Base-by-base conservation (phyloP, 768 basidiomycete species). In the Holtermannia corniformis region DNA sequence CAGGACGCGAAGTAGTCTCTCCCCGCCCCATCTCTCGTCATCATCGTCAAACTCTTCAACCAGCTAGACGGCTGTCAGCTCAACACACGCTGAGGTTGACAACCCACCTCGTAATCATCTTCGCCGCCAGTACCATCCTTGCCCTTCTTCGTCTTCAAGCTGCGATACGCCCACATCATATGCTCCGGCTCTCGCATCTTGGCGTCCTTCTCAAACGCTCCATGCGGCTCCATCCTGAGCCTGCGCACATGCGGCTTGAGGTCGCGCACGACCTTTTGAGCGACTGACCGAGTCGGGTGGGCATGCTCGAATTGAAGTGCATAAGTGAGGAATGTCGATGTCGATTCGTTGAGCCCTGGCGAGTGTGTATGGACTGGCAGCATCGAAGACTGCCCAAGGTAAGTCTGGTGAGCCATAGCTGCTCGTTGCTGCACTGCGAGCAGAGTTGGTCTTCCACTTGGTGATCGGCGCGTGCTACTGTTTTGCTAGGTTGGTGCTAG, bases 161-260 rank as follows among this genome's bases (percentile, higher is more conserved):
- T 53, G 44, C 67, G 54, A 23, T 54, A 49, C 1, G 58, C 67
- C 67, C 67, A 68, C 60, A 68, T 68, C 41, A 64, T 49, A 62
- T 68, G 67, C 64, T 68, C 67, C n/a, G 67, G 67, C 41, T 68
- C 67, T 50, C 67, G 52, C 21, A 56, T 54, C 42, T 60, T 56
- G 41, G 65, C 57, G 41, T 61, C 61, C 22, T 57, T 44, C 25
- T 59, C 48, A 46, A 68, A 68, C 11, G 67, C 67, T 3, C 67
- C 67, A 26, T 65, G 60, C 16, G 49, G 49, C 5, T 28, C 37
- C 21, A 45, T 32, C 51, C 61, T 51, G 5, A 62, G 25, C 45
- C 52, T 24, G 1, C 57, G 51, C 0, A 60, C 57, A 4, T 64
- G 57, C 16, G 52, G 23, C 2, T 41, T 24, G 12, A 68, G 46